Conservation (phyloP, 2,329 filamentous ascomycete genomes). For the Orbilia oligospora region DNA sequence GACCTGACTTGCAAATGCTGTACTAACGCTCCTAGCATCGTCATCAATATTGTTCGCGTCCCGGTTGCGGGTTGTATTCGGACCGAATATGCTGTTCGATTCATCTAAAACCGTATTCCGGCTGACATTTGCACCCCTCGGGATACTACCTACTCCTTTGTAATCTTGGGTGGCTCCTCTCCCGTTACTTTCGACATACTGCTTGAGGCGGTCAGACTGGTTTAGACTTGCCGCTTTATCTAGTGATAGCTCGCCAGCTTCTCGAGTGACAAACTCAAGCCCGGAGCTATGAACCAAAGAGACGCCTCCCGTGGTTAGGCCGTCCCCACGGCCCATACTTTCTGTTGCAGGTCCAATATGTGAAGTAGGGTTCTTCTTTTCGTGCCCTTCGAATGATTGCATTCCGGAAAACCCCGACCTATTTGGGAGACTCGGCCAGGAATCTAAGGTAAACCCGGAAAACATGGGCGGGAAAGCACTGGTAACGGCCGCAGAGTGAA, state of each 20-base stretch:
- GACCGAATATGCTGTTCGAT: slow-evolving; percentile 76
- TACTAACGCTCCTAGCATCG: slow-evolving; percentile 95
- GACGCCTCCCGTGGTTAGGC: slow-evolving; percentile 46
- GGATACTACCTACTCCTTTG: slow-evolving; percentile 67
- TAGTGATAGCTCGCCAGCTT: slow-evolving; percentile 46
- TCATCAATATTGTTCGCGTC: slow-evolving; percentile 77
- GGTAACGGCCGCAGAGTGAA: slow-evolving; percentile 88
- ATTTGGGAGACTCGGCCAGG: slow-evolving; percentile 86
- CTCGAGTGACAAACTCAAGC: slow-evolving; percentile 68
- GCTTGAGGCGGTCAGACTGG: slow-evolving; percentile 91
- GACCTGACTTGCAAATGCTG: slow-evolving; percentile 95
- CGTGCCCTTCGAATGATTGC: slow-evolving; percentile 68
- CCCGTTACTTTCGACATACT: slow-evolving; percentile 89
- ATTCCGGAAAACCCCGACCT: slow-evolving; percentile 73
- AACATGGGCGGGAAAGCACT: slow-evolving; percentile 95
- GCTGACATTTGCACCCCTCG: slow-evolving; percentile 67
- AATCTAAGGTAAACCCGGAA: slow-evolving; percentile 86
- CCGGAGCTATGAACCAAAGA: slow-evolving; percentile 28
- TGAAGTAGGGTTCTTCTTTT: slow-evolving; percentile 37
- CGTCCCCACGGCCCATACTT: slow-evolving; percentile 42
- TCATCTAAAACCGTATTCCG: slow-evolving; percentile 50
- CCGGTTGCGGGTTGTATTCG: slow-evolving; percentile 70
- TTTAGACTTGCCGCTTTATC: slow-evolving; percentile 78
- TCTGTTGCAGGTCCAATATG: slow-evolving; percentile 21
- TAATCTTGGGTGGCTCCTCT: slow-evolving; percentile 72